Evolutionary conservation across 2,329 filamentous ascomycete genomes (phyloP), one percentile per base, ranked within the genome.

Genomic region (Penicillium sp.): DNA sequence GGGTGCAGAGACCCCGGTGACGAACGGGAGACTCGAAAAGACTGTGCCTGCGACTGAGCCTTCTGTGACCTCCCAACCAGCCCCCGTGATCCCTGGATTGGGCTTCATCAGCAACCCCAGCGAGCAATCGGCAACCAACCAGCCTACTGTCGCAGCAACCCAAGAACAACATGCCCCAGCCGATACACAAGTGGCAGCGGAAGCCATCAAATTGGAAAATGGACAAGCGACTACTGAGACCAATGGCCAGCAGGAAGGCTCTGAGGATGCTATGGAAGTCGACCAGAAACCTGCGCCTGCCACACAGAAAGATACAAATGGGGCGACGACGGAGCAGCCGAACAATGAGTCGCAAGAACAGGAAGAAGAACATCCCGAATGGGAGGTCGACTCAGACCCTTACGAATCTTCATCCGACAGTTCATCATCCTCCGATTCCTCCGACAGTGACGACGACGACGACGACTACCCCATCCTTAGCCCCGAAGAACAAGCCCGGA

Each of bases 341-440:
- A 42, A 22, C 7, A 49, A 51, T 17, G 65, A 59, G 26, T 4
- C 22, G 26, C 66, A 68, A 7, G 71, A 81, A 67, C 80, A 81
- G 56, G 80, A 77, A 35, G 80, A 82, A 50, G 77, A 82, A 57
- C 82, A 90, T 49, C 89, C 90, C 3, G 93, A 97, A 76, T 98
- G 92, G 91, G 92, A 96, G 73, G 81, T 84, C 8, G 91, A 94
- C 71, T 93, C 90, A 1, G 91, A 89, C 0, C 90, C 90, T 0
- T 90, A 90, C 72, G 87, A 89, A 71, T 91, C 89, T 6, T 91
- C 81, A 13, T 80, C 78, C 26, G 80, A 80, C 54, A 84, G 87
- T 67, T 85, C 85, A 26, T 85, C 85, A 26, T 85, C 87, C 2
- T 86, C 89, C 64, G 86, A 84, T n/a, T 86, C 84, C 1, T 85